Base-by-base conservation (phyloP, 2,329 filamentous ascomycete genomes). In the Stagonosporopsis rhizophila region DNA sequence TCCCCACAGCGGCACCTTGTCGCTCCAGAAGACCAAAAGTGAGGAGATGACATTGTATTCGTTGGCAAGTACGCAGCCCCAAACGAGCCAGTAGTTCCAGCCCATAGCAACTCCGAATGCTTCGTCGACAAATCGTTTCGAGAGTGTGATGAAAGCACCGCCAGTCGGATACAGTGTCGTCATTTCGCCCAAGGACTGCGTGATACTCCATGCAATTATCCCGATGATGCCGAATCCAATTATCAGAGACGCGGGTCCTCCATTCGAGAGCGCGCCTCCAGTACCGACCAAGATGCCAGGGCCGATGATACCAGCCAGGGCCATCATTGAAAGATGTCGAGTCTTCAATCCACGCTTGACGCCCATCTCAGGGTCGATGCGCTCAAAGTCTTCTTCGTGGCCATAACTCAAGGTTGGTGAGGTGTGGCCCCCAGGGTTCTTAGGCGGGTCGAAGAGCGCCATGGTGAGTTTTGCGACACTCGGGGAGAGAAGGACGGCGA, bases 211-310 rank as follows among this genome's bases (percentile, higher is more conserved):
- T 2, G 89, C 88, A 58, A 91, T 84, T 59, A 91, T 82, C 12
- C 87, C 90, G 56, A 92, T 85, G 59, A 91, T 82, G 11, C 87
- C 89, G 61, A 92, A 93, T 1, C 89, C 89, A 67, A 92, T 91
- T 32, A 92, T 73, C 44, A 91, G 76, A 0, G 88, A 86, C 0
- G 88, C 89, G 15, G 90, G 89, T 0, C 90, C 90, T 52, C 89
- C 89, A 38, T 81, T 84, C 12, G 83, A 80, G 22, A 93, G 78
- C 0, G 89, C 89, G 42, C 87, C 85, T 32, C 90, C 89, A 2
- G 87, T 83, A 15, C 89, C 89, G 50, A 92, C 86, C 3, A 92
- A 81, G 37, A 92, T 78, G 20, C 89, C 89, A 4, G 89, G 88
- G 0, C 90, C 89, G 58, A 84, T 84, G 56, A 84, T 84, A 11